Conservation (phyloP, 768 basidiomycete genomes). For the Pleurotus pulmonarius region DNA sequence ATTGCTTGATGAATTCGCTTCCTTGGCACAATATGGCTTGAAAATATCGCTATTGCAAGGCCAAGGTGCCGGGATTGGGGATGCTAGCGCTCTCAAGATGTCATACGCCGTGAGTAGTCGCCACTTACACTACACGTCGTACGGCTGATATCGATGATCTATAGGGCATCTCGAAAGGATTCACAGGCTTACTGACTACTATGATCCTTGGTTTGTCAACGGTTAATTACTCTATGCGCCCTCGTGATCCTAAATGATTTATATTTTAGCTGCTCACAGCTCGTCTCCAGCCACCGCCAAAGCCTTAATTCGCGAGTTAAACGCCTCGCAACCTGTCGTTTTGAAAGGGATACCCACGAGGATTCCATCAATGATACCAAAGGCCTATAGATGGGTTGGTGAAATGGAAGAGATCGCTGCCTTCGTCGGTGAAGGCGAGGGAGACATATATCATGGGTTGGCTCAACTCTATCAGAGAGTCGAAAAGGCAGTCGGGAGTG, state of each 20-base stretch:
- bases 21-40: slow-evolving; percentile 38
- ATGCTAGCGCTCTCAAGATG: slow-evolving; percentile 63
- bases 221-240: neutral
- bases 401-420: slow-evolving; percentile 63
- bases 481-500: slow-evolving; percentile 30
- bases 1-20: slow-evolving; percentile 32
- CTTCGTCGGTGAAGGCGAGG: slow-evolving; percentile 46
- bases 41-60: slow-evolving; percentile 42
- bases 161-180: slow-evolving; percentile 56
- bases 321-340: slow-evolving; percentile 39
- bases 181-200: slow-evolving; percentile 47
- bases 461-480: slow-evolving; percentile 42
- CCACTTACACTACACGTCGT: neutral
- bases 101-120: slow-evolving; percentile 49
- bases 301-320: slow-evolving; percentile 48
- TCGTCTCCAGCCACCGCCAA: slow-evolving; percentile 61
- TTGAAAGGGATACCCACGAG: slow-evolving; percentile 33
- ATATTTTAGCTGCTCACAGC: slow-evolving; percentile 42
- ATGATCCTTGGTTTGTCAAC: slow-evolving; percentile 48
- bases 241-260: neutral
- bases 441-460: slow-evolving; percentile 44
- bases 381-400: slow-evolving; percentile 58
- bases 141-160: slow-evolving; percentile 1
- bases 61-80: slow-evolving; percentile 46
- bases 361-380: slow-evolving; percentile 52